Evolutionary conservation across 169 alveolate species (phyloP).

Genomic region (Babesia gibsoni): DNA sequence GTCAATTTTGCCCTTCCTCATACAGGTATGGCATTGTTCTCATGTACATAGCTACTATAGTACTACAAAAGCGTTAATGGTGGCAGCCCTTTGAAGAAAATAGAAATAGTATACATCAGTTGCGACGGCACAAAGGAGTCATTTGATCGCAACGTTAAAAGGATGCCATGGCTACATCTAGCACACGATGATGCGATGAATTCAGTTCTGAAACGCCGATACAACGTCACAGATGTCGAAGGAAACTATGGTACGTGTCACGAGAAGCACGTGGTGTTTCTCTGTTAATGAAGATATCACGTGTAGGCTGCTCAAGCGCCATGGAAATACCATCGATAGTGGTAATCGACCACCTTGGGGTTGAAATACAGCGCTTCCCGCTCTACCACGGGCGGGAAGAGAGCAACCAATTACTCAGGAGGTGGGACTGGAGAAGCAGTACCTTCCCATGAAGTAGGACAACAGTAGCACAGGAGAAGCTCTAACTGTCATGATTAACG

Average conservation of each 20-base stretch:
- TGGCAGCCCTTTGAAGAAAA: not conserved
- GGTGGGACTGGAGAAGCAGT: slow-evolving; percentile 42
- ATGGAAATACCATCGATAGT: slow-evolving; percentile 27
- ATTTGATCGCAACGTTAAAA: not conserved
- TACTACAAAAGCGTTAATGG: slow-evolving; percentile 29
- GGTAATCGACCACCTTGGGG: slow-evolving; percentile 8
- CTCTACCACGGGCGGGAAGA: slow-evolving; percentile 32
- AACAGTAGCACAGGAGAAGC: not conserved
- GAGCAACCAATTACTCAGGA: slow-evolving; percentile 15
- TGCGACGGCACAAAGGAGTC: slow-evolving; percentile 24
- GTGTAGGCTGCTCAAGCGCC: slow-evolving; percentile 15
- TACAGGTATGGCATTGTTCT: not conserved
- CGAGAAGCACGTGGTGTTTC: too few relatives aligned
- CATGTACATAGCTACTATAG: not conserved
- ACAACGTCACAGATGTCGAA: slow-evolving; percentile 13
- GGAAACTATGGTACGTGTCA: slow-evolving; percentile 5
- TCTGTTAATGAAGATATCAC: too few relatives aligned
- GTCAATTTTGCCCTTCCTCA: slow-evolving; percentile 1
- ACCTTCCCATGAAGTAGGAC: not conserved
- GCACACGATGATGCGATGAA: slow-evolving; percentile 1
- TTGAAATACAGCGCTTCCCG: slow-evolving; percentile 19
- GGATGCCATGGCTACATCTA: slow-evolving; percentile 39
- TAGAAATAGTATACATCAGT: slow-evolving; percentile 31
- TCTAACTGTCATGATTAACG: not conserved
- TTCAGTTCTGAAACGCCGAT: slow-evolving; percentile 8